phyloP scores from a whole-genome alignment of 2,329 filamentous ascomycete species.

The Golovinomyces cichoracearum region DNA sequence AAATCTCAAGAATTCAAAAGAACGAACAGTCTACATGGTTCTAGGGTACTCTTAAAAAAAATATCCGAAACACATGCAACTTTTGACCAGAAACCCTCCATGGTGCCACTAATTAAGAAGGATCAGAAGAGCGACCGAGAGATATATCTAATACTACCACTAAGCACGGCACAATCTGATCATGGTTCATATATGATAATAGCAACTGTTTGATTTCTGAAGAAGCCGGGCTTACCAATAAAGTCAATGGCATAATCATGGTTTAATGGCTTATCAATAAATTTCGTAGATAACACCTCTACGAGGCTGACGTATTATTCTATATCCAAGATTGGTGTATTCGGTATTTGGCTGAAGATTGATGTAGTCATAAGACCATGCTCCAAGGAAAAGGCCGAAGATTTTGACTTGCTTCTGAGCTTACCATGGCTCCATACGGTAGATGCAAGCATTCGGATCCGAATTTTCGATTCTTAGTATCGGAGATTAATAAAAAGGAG shows the following conservation, averaged over 20 bases:
- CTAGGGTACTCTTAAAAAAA: too few species aligned
- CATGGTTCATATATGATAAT: too few species aligned
- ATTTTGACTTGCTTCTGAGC: not conserved
- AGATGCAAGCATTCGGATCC: not conserved
- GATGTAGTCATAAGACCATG: not conserved
- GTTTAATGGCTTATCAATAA: not conserved
- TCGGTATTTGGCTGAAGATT: not conserved
- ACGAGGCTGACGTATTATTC: not conserved
- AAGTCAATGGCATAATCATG: not conserved
- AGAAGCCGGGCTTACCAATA: not conserved
- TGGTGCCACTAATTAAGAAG: too few species aligned
- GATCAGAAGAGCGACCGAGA: too few species aligned
- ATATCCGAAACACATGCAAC: too few species aligned
- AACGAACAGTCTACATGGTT: too few species aligned
- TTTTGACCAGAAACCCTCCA: too few species aligned
- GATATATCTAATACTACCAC: too few species aligned
- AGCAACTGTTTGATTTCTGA: not conserved
- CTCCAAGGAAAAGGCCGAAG: not conserved
- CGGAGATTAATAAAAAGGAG: too few species aligned
- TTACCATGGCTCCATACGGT: not conserved
- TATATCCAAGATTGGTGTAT: not conserved
- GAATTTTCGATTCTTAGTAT: too few species aligned
- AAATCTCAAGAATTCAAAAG: too few species aligned
- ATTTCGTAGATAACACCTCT: not conserved
- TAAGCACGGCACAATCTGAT: too few species aligned